Percentiles rank a stretch among this genome's conserved stretches.
Conservation (phyloP, 306 rosid genomes). For the Ormosia semicastrata region DNA sequence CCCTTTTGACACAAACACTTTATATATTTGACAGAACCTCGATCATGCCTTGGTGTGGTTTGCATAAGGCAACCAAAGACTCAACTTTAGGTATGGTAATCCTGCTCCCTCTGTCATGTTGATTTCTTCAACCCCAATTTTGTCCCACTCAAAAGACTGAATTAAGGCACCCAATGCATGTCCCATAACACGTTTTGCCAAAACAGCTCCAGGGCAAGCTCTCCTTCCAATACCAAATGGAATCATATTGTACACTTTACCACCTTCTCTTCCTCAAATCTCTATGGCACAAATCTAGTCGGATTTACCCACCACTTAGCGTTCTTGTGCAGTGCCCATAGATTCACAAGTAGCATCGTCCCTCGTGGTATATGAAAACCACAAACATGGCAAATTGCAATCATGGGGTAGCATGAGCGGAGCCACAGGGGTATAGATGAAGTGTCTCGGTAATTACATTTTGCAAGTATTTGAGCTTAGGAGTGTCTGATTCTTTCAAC, state of each 20-base stretch:
- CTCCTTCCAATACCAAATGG: conserved; percentile 57
- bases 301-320: conserved; percentile 35
- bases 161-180: conserved; percentile 28
- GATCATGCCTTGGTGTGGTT: conserved; percentile 20
- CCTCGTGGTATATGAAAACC: conserved; percentile 44
- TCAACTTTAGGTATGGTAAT: conserved; percentile 19
- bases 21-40: background rate
- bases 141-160: conserved; percentile 41
- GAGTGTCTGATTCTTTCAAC: background rate
- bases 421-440: conserved; percentile 37
- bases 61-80: conserved; percentile 35
- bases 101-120: conserved; percentile 37
- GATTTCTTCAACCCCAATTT: background rate
- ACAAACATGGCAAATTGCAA: conserved; percentile 26
- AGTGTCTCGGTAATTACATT: conserved; percentile 45
- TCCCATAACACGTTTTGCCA: conserved; percentile 32
- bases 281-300: conserved; percentile 38
- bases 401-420: conserved; percentile 44
- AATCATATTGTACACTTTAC: conserved; percentile 17
- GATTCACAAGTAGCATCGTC: conserved; percentile 41
- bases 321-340: conserved; percentile 51
- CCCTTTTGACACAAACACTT: background rate
- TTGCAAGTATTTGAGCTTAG: conserved; percentile 27
- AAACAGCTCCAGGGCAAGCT: conserved; percentile 43
- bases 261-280: conserved; percentile 26